Evolutionary conservation across 2,329 filamentous ascomycete genomes (phyloP).

Genomic region (Epichloe uncinata): DNA sequence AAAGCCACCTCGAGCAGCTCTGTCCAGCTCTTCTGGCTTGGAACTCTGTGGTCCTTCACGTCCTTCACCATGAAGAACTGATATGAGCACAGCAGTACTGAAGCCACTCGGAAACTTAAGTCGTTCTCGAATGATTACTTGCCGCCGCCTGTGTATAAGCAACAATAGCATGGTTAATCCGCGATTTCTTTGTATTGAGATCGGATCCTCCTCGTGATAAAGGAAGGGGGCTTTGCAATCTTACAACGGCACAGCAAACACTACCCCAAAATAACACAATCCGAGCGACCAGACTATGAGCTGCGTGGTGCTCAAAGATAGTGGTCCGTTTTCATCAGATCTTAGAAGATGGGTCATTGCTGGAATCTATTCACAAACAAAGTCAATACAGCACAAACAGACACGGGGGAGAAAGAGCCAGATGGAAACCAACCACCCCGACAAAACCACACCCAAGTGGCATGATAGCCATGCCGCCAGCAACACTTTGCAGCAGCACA

Average conservation of each 20-base stretch:
- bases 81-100: slow-evolving; percentile 86
- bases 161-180: neutral
- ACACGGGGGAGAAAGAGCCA: neutral
- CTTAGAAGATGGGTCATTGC: slow-evolving; percentile 78
- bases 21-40: slow-evolving; percentile 21
- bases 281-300: slow-evolving; percentile 84
- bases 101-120: slow-evolving; percentile 92
- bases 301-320: slow-evolving; percentile 60
- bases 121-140: slow-evolving; percentile 88
- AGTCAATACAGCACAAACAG: slow-evolving; percentile 3
- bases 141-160: slow-evolving; percentile 45
- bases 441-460: slow-evolving; percentile 92
- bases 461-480: slow-evolving; percentile 92
- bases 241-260: slow-evolving; percentile 82
- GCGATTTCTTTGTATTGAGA: no score
- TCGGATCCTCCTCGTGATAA: neutral
- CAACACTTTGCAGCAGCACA: slow-evolving; percentile 90
- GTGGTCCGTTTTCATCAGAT: slow-evolving; percentile 63
- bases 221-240: slow-evolving; percentile 7
- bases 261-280: slow-evolving; percentile 89
- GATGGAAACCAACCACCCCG: slow-evolving; percentile 48
- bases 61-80: slow-evolving; percentile 64
- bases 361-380: slow-evolving; percentile 43
- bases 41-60: slow-evolving; percentile 21
- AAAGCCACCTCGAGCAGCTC: slow-evolving; percentile 25